Evolutionary conservation across 805 yeast species (phyloP), one percentile per base, ranked within the genome.

Genomic region (Komagataella phaffii): DNA sequence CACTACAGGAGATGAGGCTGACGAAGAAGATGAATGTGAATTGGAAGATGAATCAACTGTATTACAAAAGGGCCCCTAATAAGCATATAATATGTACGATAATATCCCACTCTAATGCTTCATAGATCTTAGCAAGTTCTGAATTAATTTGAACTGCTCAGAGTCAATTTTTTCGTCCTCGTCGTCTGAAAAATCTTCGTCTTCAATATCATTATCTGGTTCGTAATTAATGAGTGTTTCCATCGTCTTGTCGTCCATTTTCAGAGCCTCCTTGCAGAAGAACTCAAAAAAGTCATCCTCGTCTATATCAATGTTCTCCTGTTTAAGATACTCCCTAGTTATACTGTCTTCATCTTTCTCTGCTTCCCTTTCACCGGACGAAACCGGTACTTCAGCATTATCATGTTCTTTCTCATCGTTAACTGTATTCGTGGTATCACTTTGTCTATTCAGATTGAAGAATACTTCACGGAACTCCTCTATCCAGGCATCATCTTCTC

Each of bases 271-370:
- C 52, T 72, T 71, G 10, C 79, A 65, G 59, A 80, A 79, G 57
- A 71, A 81, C 59, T 83, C 88, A 57, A 82, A 78, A 59, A 83
- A 83, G 58, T 83, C 88, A 59, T 82, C 88, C 56, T 81, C 86
- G 57, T 78, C 80, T 7, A 81, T 76, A 51, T 69, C 76, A 17
- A 71, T 60, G 8, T 66, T 65, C 50, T 69, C 70, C 1, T 58
- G 47, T n/a, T 59, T 52, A 45, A 71, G 60, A 44, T 64, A 66
- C 18, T 53, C 51, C 7, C 46, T 44, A 8, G 46, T 6, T 44
- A 12, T 19, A 8, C n/a, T n/a, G 6, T 18, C 46, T 44, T 17
- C 46, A 14, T 19, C 19, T n/a, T 17, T 44, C n/a, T 44, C 46
- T n/a, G 46, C 19, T 44, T 44, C 18, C 14, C 19, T 17, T 44